Evolutionary conservation across 2,329 filamentous ascomycete species (phyloP).

Genomic region (Alternaria sp.): DNA sequence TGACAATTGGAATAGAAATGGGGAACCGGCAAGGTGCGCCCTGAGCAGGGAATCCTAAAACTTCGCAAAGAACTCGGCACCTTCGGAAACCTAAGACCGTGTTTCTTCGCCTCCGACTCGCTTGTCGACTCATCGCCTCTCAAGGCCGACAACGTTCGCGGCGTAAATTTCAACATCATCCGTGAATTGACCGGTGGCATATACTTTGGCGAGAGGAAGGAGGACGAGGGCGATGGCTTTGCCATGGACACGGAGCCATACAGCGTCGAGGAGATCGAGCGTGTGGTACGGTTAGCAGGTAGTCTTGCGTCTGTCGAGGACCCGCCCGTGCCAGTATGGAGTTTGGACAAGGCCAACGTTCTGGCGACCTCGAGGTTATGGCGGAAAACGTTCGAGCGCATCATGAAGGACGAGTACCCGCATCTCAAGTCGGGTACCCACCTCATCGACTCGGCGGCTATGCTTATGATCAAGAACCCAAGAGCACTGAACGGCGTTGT

Average conservation of each 20-base stretch:
- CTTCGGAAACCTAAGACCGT: conserved; percentile 94
- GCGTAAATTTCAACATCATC: conserved; percentile 90
- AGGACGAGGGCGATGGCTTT: conserved; percentile 76
- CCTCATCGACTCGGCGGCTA: conserved; percentile 94
- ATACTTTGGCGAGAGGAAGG: conserved; percentile 91
- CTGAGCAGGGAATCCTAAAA: conserved; percentile 88
- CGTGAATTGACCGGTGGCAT: conserved; percentile 92
- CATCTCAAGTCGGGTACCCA: conserved; percentile 85
- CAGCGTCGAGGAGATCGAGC: conserved; percentile 83
- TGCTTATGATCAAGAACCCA: conserved; percentile 97
- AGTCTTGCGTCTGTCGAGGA: conserved; percentile 79
- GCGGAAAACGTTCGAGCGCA: conserved; percentile 84
- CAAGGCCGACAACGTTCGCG: conserved; percentile 83
- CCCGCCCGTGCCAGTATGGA: conserved; percentile 81
- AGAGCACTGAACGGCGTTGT: conserved; percentile 86
- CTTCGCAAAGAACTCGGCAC: conserved; percentile 93
- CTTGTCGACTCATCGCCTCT: conserved; percentile 81
- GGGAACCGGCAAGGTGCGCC: conserved; percentile 86
- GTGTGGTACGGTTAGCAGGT: conserved; percentile 82
- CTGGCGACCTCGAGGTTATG: conserved; percentile 89
- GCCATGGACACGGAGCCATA: conserved; percentile 90
- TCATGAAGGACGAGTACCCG: conserved; percentile 89
- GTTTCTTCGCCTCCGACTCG: conserved; percentile 89
- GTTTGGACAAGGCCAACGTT: conserved; percentile 95
- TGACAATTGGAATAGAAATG: conserved; percentile 70